phyloP scores from a whole-genome alignment of 345 rosid genomes.

The Dipteronia dyeriana region DNA sequence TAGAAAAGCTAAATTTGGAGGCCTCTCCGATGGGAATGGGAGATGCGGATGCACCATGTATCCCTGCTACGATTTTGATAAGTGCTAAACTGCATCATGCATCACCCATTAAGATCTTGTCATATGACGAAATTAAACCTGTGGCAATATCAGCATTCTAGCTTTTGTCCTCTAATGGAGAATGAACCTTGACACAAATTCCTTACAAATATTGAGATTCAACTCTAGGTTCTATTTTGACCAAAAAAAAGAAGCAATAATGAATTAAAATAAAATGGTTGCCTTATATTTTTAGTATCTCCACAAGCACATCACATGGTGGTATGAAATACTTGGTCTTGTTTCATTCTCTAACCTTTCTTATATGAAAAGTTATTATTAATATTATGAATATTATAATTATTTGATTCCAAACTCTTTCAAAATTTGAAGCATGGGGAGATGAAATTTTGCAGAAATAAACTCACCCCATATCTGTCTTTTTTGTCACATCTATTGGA shows the following conservation, averaged over 20 bases:
- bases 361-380: neutral
- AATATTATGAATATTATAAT: neutral
- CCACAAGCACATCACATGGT: slow-evolving; percentile 17
- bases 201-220: neutral
- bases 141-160: too few species aligned
- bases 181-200: neutral
- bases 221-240: neutral
- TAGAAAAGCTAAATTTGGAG: neutral
- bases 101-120: too few species aligned
- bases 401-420: slow-evolving; percentile 9
- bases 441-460: slow-evolving; percentile 6
- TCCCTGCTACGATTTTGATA: too few species aligned
- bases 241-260: neutral
- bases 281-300: neutral
- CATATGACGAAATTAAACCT: too few species aligned
- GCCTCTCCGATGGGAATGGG: neutral
- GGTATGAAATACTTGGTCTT: neutral
- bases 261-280: neutral
- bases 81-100: too few species aligned
- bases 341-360: slow-evolving; percentile 8
- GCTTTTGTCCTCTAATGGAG: neutral
- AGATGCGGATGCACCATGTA: too few species aligned
- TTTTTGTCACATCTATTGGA: neutral
- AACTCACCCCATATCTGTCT: neutral
- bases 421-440: neutral